Evolutionary conservation across 306 rosid genomes (phyloP).

Genomic region (Ochetophila trinervis): DNA sequence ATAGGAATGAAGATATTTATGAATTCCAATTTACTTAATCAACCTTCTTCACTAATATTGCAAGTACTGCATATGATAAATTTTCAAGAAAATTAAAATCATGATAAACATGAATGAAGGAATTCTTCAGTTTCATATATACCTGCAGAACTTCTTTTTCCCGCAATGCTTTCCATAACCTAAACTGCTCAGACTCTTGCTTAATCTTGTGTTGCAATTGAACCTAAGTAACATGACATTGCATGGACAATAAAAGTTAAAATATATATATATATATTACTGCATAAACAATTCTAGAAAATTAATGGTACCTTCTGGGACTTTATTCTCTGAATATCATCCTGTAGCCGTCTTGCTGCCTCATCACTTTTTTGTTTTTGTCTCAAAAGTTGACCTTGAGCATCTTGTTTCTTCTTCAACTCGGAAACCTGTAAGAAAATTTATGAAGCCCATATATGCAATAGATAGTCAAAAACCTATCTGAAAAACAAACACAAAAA

Average conservation of each 20-base stretch:
- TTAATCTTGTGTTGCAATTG: constrained; percentile 96
- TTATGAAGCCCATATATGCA: constrained; percentile 22
- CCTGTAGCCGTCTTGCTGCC: constrained; percentile 78
- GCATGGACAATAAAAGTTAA: constrained; percentile 9
- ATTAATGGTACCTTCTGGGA: constrained; percentile 62
- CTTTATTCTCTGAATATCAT: constrained; percentile 88
- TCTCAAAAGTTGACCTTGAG: constrained; percentile 75
- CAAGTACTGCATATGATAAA: background rate
- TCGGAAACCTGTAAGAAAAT: constrained; percentile 65
- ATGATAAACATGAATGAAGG: too few relatives aligned
- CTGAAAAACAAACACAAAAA: too few relatives aligned
- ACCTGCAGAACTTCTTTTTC: constrained; percentile 99
- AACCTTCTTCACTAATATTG: background rate
- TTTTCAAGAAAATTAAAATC: background rate
- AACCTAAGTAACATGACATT: constrained; percentile 47
- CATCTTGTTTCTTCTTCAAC: constrained; percentile 86
- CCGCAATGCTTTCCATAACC: constrained; percentile 89
- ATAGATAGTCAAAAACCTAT: background rate
- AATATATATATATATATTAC: background rate
- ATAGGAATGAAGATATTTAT: background rate
- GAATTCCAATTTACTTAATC: background rate
- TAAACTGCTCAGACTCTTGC: constrained; percentile 96
- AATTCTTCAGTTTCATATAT: constrained; percentile 12
- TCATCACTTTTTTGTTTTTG: constrained; percentile 93
- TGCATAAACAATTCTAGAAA: background rate